These are phyloP conservation scores for Chrysopogon serrulatus DNA, from an alignment of 176 grass and related monocot species.

Conservation along the genomic window DNA sequence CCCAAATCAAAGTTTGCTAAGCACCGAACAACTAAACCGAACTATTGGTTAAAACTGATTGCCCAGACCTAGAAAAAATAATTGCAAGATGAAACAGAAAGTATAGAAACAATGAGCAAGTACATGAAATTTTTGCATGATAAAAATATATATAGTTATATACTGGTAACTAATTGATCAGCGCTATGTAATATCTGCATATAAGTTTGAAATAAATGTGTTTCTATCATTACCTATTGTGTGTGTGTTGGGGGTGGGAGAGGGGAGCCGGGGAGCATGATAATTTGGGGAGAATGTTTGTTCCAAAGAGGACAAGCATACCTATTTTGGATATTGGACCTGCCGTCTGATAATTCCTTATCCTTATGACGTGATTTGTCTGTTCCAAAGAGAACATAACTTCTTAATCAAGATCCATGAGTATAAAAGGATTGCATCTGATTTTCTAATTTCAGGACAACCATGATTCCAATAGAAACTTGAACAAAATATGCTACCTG, in stretches of 20 bases:
- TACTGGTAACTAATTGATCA: not conserved
- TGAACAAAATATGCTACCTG: constrained; percentile 42
- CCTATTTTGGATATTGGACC: constrained; percentile 26
- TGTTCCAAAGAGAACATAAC: constrained; percentile 27
- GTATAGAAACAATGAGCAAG: not conserved
- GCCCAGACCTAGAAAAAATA: not conserved
- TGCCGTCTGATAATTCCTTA: constrained; percentile 37
- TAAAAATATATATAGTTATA: not conserved
- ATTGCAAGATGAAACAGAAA: not conserved
- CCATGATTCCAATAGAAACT: not conserved
- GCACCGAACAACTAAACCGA: too few species aligned
- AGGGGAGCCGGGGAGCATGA: not conserved
- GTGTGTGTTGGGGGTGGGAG: not conserved
- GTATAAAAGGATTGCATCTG: constrained; percentile 9
- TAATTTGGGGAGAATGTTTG: not conserved
- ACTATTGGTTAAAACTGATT: too few species aligned
- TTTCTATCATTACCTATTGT: not conserved
- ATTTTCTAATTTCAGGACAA: constrained; percentile 27
- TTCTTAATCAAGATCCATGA: not conserved
- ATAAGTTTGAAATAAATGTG: not conserved
- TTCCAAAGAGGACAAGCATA: not conserved
- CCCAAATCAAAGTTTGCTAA: too few species aligned
- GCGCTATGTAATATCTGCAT: not conserved
- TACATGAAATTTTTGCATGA: not conserved
- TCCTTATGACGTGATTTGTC: constrained; percentile 52